A percentile compares a stretch with the other conserved stretches of the same genome.
Conservation (phyloP, 2,329 filamentous ascomycete genomes). For the Botrytis sinoallii region DNA sequence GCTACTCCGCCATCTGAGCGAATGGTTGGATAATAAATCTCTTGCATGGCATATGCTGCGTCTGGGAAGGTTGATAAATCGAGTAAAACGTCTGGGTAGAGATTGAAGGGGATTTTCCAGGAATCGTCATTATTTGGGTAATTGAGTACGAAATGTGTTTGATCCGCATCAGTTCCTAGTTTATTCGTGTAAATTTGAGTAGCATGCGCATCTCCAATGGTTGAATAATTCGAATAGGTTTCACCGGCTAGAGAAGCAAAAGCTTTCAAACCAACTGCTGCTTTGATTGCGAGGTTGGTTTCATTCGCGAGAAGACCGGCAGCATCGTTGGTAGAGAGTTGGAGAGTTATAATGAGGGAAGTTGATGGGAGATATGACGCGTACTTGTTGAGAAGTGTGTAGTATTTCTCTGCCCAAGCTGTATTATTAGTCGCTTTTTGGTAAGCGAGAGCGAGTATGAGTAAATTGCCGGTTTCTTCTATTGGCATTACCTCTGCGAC, state of each 20-base stretch:
- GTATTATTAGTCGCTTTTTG: conserved; percentile 54
- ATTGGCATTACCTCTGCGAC: conserved; percentile 73
- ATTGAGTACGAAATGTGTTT: conserved; percentile 12
- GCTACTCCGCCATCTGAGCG: conserved; percentile 41
- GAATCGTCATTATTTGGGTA: conserved; percentile 53
- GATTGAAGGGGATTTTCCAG: conserved; percentile 62
- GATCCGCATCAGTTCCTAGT: conserved; percentile 57
- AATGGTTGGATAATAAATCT: conserved; percentile 40
- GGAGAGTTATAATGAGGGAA: conserved; percentile 69
- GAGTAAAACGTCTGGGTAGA: conserved; percentile 43
- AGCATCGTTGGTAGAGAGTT: conserved; percentile 82
- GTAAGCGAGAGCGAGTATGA: conserved; percentile 76
- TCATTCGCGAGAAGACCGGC: conserved; percentile 75
- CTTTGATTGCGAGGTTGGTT: conserved; percentile 79
- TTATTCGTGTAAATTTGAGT: conserved; percentile 68
- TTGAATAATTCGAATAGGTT: conserved; percentile 57
- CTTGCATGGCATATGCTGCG: conserved; percentile 39
- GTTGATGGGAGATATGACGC: conserved; percentile 74
- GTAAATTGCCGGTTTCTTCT: conserved; percentile 77
- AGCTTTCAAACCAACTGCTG: conserved; percentile 77
- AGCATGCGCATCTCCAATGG: conserved; percentile 67
- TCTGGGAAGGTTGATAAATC: conserved; percentile 40
- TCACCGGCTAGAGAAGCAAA: conserved; percentile 69
- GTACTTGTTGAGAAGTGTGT: conserved; percentile 73
- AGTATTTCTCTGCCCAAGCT: conserved; percentile 61